Conservation (phyloP, 441 rosid species). For the Populus hybrid region DNA sequence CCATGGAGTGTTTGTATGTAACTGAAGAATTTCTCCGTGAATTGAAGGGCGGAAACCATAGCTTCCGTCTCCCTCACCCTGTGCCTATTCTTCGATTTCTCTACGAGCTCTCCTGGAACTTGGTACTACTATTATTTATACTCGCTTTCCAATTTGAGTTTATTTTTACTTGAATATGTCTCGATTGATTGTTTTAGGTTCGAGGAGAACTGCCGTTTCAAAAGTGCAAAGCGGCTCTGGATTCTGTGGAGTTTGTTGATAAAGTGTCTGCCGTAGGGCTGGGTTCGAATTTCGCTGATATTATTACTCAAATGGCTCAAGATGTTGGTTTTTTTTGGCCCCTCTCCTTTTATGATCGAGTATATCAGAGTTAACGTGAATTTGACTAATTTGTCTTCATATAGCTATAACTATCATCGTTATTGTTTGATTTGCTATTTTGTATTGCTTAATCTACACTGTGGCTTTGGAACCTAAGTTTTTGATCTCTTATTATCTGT, state of each 20-base stretch:
- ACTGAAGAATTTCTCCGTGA: slow-evolving; percentile 79
- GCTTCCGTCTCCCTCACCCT: slow-evolving; percentile 50
- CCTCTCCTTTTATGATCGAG: background rate
- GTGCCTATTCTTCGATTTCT: slow-evolving; percentile 88
- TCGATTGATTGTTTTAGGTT: slow-evolving; percentile 46
- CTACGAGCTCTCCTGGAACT: slow-evolving; percentile 79
- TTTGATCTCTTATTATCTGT: background rate
- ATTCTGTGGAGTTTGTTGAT: slow-evolving; percentile 57
- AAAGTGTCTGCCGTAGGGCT: slow-evolving; percentile 49
- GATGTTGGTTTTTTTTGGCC: slow-evolving; percentile 50
- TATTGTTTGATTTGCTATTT: background rate
- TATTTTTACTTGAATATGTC: slow-evolving; percentile 6
- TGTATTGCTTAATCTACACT: background rate
- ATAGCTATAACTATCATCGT: background rate
- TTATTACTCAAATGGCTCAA: slow-evolving; percentile 91
- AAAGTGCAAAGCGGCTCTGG: slow-evolving; percentile 77
- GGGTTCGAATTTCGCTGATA: slow-evolving; percentile 76
- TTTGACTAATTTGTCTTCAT: background rate
- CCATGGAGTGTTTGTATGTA: slow-evolving; percentile 59
- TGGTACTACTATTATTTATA: slow-evolving; percentile 39
- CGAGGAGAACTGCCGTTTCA: slow-evolving; percentile 90
- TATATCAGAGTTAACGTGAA: background rate
- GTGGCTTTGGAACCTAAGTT: background rate
- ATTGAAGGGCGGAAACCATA: slow-evolving; percentile 69
- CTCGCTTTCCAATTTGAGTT: background rate